These are phyloP conservation scores for Tilletia setariae DNA, from an alignment of 1,284 basidiomycete genomes.

Conservation along the genomic window DNA sequence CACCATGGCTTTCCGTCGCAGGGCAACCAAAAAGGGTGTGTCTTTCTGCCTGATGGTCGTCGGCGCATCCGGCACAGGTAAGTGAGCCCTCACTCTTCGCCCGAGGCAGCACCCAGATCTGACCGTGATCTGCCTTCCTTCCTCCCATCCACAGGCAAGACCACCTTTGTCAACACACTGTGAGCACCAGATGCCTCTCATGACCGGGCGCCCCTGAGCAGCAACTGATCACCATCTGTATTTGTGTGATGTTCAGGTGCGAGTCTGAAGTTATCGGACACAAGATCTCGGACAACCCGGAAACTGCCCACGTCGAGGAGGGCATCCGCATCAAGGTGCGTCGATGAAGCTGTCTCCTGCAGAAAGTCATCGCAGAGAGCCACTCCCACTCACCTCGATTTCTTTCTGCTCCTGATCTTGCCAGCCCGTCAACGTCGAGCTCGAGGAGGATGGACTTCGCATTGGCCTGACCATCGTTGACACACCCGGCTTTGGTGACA, in stretches of 20 bases:
- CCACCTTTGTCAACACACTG: slow-evolving; percentile 52
- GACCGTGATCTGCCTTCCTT: background rate
- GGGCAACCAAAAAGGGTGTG: slow-evolving; percentile 54
- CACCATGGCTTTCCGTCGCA: slow-evolving; percentile 17
- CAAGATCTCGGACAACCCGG: slow-evolving; percentile 79
- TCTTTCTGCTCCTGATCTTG: background rate
- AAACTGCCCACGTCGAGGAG: slow-evolving; percentile 88
- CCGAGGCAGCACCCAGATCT: background rate
- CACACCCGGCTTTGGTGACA: slow-evolving; percentile 97
- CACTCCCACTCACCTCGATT: slow-evolving; percentile 13
- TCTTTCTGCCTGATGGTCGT: slow-evolving; percentile 55
- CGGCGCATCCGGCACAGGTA: slow-evolving; percentile 50
- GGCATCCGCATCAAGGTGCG: slow-evolving; percentile 91
- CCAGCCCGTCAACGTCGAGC: slow-evolving; percentile 62
- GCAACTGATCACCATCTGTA: too few relatives aligned
- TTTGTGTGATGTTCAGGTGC: slow-evolving; percentile 26
- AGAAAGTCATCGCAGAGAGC: background rate
- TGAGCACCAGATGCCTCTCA: slow-evolving; percentile 58
- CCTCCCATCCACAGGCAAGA: slow-evolving; percentile 36
- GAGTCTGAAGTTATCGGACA: slow-evolving; percentile 60
- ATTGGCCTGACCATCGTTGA: slow-evolving; percentile 98
- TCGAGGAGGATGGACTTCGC: slow-evolving; percentile 96
- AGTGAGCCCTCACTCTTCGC: slow-evolving; percentile 3
- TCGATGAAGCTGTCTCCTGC: slow-evolving; percentile 26
- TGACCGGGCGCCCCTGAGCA: too few relatives aligned